Conservation (phyloP, 805 yeast genomes). For the Wickerhamomyces mucosus region DNA sequence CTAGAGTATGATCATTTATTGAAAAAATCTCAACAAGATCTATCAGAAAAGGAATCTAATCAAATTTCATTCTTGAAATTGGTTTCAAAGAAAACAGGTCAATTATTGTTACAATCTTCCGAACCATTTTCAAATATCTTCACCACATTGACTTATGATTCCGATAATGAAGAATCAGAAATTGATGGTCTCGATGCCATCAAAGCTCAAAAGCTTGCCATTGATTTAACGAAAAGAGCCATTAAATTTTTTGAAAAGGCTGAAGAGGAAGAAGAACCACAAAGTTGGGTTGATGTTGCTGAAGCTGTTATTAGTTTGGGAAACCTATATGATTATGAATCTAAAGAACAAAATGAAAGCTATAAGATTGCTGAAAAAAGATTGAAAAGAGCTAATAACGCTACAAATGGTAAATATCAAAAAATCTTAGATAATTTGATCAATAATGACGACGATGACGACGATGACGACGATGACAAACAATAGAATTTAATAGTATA, state of each 20-base stretch:
- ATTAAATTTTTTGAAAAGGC: constrained; percentile 47
- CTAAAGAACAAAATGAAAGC: constrained; percentile 54
- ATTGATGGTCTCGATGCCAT: constrained; percentile 20
- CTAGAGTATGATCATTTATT: constrained; percentile 8
- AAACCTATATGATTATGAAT: constrained; percentile 57
- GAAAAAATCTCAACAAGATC: constrained; percentile 5
- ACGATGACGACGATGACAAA: too few relatives aligned
- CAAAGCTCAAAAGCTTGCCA: constrained; percentile 41
- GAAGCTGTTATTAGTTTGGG: constrained; percentile 80
- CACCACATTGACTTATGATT: constrained; percentile 49
- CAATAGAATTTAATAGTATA: too few relatives aligned
- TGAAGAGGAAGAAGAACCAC: constrained; percentile 65
- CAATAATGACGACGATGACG: constrained; percentile 5
- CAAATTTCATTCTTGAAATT: constrained; percentile 24
- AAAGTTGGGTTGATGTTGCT: constrained; percentile 74
- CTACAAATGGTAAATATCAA: constrained; percentile 67
- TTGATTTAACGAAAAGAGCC: constrained; percentile 41
- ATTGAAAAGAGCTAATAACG: constrained; percentile 65
- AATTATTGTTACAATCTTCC: constrained; percentile 53
- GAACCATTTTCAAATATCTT: constrained; percentile 49
- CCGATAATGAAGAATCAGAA: constrained; percentile 30
- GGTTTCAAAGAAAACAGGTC: constrained; percentile 47
- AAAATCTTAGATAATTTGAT: constrained; percentile 49
- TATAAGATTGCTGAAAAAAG: constrained; percentile 64
- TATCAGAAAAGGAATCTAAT: constrained; percentile 11